These are phyloP conservation scores for Flaveria ramosissima DNA, from an alignment of 129 eudicot species.

Conservation along the genomic window DNA sequence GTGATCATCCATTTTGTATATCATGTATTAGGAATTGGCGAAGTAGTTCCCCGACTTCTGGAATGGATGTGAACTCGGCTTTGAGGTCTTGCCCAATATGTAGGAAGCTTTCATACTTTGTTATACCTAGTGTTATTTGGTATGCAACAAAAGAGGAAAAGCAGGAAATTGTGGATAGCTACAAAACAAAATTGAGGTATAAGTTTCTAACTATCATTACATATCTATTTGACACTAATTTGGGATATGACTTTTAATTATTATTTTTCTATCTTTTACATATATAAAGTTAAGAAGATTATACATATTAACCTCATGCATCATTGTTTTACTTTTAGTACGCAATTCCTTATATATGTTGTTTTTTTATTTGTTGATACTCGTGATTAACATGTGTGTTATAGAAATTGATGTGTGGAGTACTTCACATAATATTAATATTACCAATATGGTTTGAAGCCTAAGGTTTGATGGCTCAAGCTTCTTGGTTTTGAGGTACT, in stretches of 20 bases:
- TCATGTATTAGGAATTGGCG: conserved; percentile 95
- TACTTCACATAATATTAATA: not conserved
- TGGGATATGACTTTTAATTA: not conserved
- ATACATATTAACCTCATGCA: not conserved
- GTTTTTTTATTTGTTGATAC: not conserved
- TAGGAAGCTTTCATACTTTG: conserved; percentile 87
- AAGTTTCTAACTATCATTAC: not conserved
- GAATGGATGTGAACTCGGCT: conserved; percentile 82
- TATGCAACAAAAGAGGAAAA: conserved; percentile 80
- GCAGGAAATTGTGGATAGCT: conserved; percentile 69
- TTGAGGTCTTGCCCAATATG: conserved; percentile 94
- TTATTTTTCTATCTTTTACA: not conserved
- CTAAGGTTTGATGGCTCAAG: not conserved
- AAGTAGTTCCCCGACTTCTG: conserved; percentile 80
- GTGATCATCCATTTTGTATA: conserved; percentile 94
- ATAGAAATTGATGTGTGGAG: not conserved
- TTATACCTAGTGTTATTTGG: conserved; percentile 94
- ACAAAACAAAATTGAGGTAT: conserved; percentile 79
- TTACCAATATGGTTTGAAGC: not conserved
- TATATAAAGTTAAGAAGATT: not conserved
- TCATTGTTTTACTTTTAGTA: not conserved
- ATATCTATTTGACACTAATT: not conserved
- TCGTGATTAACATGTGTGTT: not conserved
- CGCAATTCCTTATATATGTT: not conserved
- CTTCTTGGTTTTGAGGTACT: not conserved